Evolutionary conservation across 257 asterid species (phyloP).

Genomic region (Osmanthus fragrans): DNA sequence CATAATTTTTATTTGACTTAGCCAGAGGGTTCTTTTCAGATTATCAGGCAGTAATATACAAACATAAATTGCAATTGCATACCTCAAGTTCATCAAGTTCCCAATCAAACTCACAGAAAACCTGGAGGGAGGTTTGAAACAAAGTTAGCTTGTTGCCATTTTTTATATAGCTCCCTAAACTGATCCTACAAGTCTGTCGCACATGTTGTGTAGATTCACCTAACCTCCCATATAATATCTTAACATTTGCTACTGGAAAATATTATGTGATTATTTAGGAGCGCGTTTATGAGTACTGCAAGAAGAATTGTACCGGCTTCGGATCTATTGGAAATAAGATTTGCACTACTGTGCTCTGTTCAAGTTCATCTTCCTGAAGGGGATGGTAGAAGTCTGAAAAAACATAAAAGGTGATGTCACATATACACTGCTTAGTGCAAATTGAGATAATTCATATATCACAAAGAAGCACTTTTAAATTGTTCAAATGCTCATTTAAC

Average conservation of each 20-base stretch:
- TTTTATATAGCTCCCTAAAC: background rate
- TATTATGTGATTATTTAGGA: slow-evolving; percentile 13
- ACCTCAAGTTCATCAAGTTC: slow-evolving; percentile 87
- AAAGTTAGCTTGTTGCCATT: slow-evolving; percentile 17
- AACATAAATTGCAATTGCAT: slow-evolving; percentile 25
- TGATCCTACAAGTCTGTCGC: background rate
- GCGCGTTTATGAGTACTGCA: background rate
- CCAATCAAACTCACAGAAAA: slow-evolving; percentile 89
- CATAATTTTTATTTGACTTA: slow-evolving; percentile 15
- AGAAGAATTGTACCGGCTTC: slow-evolving; percentile 58
- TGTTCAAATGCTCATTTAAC: background rate
- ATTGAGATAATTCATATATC: background rate
- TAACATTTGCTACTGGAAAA: background rate
- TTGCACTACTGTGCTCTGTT: slow-evolving; percentile 65
- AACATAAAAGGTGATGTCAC: slow-evolving; percentile 12
- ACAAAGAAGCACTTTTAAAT: background rate
- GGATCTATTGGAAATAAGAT: slow-evolving; percentile 72
- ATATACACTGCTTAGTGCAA: slow-evolving; percentile 4
- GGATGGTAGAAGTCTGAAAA: slow-evolving; percentile 82
- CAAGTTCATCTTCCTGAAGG: slow-evolving; percentile 69
- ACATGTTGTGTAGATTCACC: background rate
- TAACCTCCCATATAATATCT: slow-evolving; percentile 7
- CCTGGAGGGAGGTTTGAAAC: slow-evolving; percentile 44
- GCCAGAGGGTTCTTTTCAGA: background rate
- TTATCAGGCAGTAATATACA: background rate